Conservation (phyloP, 2,329 filamentous ascomycete species). For the Ophiocordyceps camponoti-rufipedis region DNA sequence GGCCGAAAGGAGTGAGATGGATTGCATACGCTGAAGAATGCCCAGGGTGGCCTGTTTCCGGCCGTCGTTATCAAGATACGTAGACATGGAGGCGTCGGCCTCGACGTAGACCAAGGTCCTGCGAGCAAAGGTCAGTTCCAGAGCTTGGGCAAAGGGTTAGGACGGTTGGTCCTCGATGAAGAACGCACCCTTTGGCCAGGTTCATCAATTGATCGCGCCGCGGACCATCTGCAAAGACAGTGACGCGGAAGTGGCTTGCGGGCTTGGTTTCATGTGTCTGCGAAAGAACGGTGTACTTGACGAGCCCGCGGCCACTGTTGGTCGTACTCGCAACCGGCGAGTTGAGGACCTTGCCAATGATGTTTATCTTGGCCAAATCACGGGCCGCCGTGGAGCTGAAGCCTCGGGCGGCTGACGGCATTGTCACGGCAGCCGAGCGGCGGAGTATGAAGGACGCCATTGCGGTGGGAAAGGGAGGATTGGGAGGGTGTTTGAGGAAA, state of each 20-base stretch:
- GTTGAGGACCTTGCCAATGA: slow-evolving; percentile 71
- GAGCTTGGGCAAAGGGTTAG: not conserved
- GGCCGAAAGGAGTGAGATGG: not conserved
- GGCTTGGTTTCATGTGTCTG: slow-evolving; percentile 48
- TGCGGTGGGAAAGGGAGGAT: not conserved
- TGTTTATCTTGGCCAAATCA: slow-evolving; percentile 58
- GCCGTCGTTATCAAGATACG: slow-evolving; percentile 53
- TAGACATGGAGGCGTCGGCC: slow-evolving; percentile 54
- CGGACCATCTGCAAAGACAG: slow-evolving; percentile 53
- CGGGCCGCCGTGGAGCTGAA: slow-evolving; percentile 58
- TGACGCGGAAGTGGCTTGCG: slow-evolving; percentile 73
- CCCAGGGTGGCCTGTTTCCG: slow-evolving; percentile 45
- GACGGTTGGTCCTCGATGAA: not conserved
- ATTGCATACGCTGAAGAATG: slow-evolving; percentile 60
- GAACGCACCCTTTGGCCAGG: slow-evolving; percentile 69
- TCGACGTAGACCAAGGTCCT: slow-evolving; percentile 72
- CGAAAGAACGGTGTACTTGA: slow-evolving; percentile 63
- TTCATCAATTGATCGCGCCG: slow-evolving; percentile 53
- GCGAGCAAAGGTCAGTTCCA: slow-evolving; percentile 5
- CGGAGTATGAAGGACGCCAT: slow-evolving; percentile 31
- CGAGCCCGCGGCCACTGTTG: slow-evolving; percentile 48
- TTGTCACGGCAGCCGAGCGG: slow-evolving; percentile 22
- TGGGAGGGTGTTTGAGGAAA: not conserved
- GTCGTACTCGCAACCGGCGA: slow-evolving; percentile 51
- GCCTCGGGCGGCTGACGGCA: slow-evolving; percentile 36